These are phyloP conservation scores for Protea cynaroides DNA, from an alignment of 164 flowering plant genomes.

Conservation along the genomic window DNA sequence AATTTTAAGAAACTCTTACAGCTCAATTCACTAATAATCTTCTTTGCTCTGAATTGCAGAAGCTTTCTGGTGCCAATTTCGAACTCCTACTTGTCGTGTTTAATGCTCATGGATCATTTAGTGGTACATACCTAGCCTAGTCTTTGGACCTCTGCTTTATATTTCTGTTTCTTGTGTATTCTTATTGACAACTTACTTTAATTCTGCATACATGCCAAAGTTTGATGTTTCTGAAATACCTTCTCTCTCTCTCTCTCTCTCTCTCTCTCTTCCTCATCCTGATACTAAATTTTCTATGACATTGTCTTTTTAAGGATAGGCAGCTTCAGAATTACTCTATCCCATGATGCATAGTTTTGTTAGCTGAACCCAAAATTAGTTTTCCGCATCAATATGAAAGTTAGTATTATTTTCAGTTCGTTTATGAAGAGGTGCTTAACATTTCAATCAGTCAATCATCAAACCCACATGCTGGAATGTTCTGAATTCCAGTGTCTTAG, in stretches of 20 bases:
- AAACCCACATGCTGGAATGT: too few relatives aligned
- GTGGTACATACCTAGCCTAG: conserved; percentile 38
- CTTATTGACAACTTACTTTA: background rate
- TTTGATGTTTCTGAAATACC: background rate
- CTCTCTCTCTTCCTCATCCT: too few relatives aligned
- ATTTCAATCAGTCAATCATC: too few relatives aligned
- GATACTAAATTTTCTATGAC: too few relatives aligned
- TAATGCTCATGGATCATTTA: conserved; percentile 70
- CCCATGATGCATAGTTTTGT: too few relatives aligned
- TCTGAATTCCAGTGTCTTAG: too few relatives aligned
- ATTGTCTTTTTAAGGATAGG: too few relatives aligned
- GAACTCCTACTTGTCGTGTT: conserved; percentile 71
- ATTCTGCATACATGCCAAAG: background rate
- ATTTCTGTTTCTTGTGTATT: background rate
- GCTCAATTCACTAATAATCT: background rate
- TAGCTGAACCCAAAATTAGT: too few relatives aligned
- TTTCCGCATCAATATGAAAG: too few relatives aligned
- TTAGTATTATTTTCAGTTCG: too few relatives aligned
- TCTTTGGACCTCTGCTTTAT: conserved; percentile 3
- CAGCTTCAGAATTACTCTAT: too few relatives aligned
- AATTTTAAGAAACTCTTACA: background rate
- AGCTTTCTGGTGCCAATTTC: conserved; percentile 35
- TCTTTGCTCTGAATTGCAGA: conserved; percentile 38
- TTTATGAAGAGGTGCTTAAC: too few relatives aligned
- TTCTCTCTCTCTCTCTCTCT: background rate